Evolutionary conservation across 1,284 basidiomycete species (phyloP).

Genomic region (Agaricales sp.): DNA sequence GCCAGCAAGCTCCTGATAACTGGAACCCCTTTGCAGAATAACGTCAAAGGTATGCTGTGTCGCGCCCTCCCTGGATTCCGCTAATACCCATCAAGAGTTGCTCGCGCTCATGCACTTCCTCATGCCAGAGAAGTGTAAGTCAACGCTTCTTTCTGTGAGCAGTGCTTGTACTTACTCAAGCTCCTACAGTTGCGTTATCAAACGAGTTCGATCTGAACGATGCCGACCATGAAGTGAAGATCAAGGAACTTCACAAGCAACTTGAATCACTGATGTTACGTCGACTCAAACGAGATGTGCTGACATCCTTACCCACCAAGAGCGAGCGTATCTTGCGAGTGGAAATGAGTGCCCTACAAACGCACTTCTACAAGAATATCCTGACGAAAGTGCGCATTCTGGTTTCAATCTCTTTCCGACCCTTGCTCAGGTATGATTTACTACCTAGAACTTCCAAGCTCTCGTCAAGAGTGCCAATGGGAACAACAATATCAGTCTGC

Average conservation of each 20-base stretch:
- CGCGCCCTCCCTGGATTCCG: constrained; percentile 2
- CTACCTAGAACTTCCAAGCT: constrained; percentile 78
- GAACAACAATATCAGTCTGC: constrained; percentile 81
- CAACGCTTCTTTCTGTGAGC: constrained; percentile 2
- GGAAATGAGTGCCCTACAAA: constrained; percentile 96
- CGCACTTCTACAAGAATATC: constrained; percentile 99
- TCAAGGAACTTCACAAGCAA: constrained; percentile 90
- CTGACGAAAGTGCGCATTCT: constrained; percentile 67
- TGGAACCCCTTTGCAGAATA: constrained; percentile 97
- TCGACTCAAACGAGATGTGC: constrained; percentile 94
- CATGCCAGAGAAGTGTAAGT: constrained; percentile 93
- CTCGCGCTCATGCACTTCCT: constrained; percentile 97
- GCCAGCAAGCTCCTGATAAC: constrained; percentile 95
- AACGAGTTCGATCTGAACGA: constrained; percentile 95
- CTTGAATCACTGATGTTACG: constrained; percentile 93
- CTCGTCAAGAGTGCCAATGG: constrained; percentile 81
- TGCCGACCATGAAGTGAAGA: constrained; percentile 88
- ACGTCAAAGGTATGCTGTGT: constrained; percentile 75
- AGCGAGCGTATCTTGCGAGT: constrained; percentile 96
- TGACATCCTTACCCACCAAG: constrained; percentile 95
- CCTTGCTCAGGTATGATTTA: constrained; percentile 5
- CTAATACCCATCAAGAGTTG: constrained; percentile 51
- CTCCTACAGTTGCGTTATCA: constrained; percentile 56
- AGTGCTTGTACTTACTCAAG: constrained; percentile 2
- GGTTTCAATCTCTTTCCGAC: not conserved